Base-by-base conservation (phyloP, 768 basidiomycete genomes). In the Termitomyces bulborhizus region DNA sequence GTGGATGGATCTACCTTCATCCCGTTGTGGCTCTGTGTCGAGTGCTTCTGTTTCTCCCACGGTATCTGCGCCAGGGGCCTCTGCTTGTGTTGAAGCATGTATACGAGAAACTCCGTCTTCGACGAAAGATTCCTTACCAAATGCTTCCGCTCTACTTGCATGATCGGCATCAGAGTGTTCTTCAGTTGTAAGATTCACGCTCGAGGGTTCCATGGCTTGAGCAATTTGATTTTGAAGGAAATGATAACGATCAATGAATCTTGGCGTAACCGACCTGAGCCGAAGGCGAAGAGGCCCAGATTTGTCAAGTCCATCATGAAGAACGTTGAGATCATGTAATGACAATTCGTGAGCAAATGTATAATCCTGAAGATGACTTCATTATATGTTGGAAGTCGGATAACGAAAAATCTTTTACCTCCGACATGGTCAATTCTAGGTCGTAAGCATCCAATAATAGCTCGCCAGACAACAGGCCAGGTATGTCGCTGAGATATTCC, bases 401-500 rank as follows among this genome's bases (percentile, higher is more conserved):
- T 46, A 16, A 47, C 45, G 18, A 41, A 52, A 53, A 29, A 29
- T 54, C 7, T 55, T 71, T 32, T 50, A 88, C 89, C 80, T 92
- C 89, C 39, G 82, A 81, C 41, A 89, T 71, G 12, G 69, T 67
- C 24, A 92, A 66, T 54, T 83, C 77, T 52, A 92, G 65, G 63
- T 89, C 86, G 60, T 81, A 80, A n/a, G 86, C 86, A 50, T 88
- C 83, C 2, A 92, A 65, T 36, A 83, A 69, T 26, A 92, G 71
- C 68, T 91, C 89, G 51, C 78, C 80, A 44, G 84, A 80, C 21
- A 72, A 63, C 45, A 82, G 66, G 32, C 79, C 75, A 31, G 76
- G 70, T 6, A 82, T 60, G 15, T 70, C 67, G 46, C 73, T 69
- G 31, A 88, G 63, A 53, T 71, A 65, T 46, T 81, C 77, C 54